Evolutionary conservation across 345 rosid genomes (phyloP), one percentile per base, ranked within the genome.

Genomic region (Eucalyptus erythrocorys): DNA sequence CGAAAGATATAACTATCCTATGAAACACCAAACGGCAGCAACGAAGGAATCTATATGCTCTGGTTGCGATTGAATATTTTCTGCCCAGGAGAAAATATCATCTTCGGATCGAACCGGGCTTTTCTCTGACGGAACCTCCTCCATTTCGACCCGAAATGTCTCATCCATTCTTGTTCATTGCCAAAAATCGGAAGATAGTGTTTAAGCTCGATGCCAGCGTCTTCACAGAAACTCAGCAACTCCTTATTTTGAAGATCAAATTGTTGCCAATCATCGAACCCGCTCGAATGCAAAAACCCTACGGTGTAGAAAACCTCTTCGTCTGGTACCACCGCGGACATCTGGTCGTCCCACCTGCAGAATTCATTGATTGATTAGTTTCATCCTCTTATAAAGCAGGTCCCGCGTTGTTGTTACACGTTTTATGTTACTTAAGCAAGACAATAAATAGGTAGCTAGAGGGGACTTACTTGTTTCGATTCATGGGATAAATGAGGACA

Each of bases 131-230:
- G 53, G 86, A 95, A 97, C 53, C 84, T 90, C 34, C 10, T 40
- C 99, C 99, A 98, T 90, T 94, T 97, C n/a, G 95, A 87, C 37
- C 98, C 97, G 86, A 97, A 97, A 91, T 98, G 98, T 32, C 90
- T 90, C 27, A 86, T 51, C 99, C 99, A 98, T 14, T 93, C 95
- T 87, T 92, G 91, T 87, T 86, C 91, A 8, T 79, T 93, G 14
- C 86, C 87, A 91, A 94, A 91, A 89, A 91, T 90, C 45, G 96
- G 97, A 85, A 98, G 94, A 90, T 98, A 98, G 87, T 92, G 96
- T 92, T 96, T 97, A 45, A 94, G 81, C 80, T 89, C 64, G 53
- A 97, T 94, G 1, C 96, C 96, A 55, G 90, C 90, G 7, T 90
- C 80, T 10, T 95, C 92, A 84, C 99, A 97, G 45, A 91, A 95